Evolutionary conservation across 164 flowering plant species (phyloP).

Genomic region (Houttuynia cordata): DNA sequence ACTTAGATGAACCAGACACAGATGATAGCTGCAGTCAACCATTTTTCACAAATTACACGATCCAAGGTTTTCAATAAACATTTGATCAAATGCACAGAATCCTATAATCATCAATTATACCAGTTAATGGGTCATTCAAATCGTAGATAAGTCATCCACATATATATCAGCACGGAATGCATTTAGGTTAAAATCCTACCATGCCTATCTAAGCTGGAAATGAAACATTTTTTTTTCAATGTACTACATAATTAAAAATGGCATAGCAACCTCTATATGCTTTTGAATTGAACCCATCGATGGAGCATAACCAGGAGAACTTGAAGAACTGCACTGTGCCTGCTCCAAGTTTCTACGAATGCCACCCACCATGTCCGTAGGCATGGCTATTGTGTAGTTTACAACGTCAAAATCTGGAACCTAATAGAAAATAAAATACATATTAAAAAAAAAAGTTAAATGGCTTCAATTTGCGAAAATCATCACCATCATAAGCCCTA

Average conservation of each 20-base stretch:
- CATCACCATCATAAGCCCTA: too few species aligned
- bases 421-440: slow-evolving; percentile 13
- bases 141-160: too few species aligned
- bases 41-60: too few species aligned
- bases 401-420: slow-evolving; percentile 75
- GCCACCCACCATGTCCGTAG: slow-evolving; percentile 48
- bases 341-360: slow-evolving; percentile 52
- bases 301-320: slow-evolving; percentile 7
- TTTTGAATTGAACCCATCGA: slow-evolving; percentile 15
- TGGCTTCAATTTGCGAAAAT: too few species aligned
- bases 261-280: slow-evolving; percentile 8
- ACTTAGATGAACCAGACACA: too few species aligned
- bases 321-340: slow-evolving; percentile 25
- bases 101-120: too few species aligned
- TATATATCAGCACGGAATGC: too few species aligned
- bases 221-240: not conserved
- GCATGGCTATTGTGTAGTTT: slow-evolving; percentile 46
- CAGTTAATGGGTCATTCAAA: too few species aligned
- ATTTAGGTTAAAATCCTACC: not conserved
- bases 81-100: too few species aligned
- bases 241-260: not conserved
- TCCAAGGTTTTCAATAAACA: too few species aligned
- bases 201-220: not conserved
- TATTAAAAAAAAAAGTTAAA: too few species aligned
- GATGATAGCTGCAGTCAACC: too few species aligned